These are phyloP conservation scores for Skeletonema marinoi DNA, from an alignment of 108 stramenopile genomes.

Conservation along the genomic window DNA sequence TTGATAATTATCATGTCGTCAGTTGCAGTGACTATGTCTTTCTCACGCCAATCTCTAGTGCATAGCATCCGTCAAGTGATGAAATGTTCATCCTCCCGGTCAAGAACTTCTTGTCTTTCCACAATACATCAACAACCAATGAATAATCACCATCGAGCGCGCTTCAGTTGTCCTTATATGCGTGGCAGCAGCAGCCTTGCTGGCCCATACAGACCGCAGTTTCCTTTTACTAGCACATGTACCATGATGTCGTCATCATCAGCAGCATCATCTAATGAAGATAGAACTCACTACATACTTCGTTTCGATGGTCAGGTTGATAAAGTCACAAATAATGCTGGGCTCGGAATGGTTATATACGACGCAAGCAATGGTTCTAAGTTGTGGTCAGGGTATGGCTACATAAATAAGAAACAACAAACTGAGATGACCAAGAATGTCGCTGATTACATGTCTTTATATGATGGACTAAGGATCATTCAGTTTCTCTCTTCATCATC, in stretches of 20 bases:
- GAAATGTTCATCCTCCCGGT: not conserved
- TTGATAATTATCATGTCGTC: not conserved
- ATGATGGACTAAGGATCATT: conserved; percentile 15
- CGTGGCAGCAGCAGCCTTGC: not conserved
- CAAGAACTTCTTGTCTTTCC: not conserved
- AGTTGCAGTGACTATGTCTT: not conserved
- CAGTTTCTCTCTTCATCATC: conserved; percentile 5
- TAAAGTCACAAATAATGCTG: conserved; percentile 19
- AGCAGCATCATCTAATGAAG: not conserved
- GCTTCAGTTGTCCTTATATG: not conserved
- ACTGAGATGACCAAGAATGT: conserved; percentile 13
- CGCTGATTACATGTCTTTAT: conserved; percentile 23
- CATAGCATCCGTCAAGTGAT: not conserved
- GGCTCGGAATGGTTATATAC: conserved; percentile 28
- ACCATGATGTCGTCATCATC: not conserved
- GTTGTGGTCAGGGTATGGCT: conserved; percentile 22
- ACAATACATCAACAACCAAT: not conserved
- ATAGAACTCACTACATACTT: conserved; percentile 27
- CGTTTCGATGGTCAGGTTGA: conserved; percentile 24
- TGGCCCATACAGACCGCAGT: not conserved
- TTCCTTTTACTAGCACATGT: not conserved
- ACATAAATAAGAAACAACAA: not conserved
- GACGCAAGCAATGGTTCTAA: conserved; percentile 12
- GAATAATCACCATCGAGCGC: not conserved
- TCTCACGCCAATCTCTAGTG: not conserved